phyloP scores from a whole-genome alignment of 768 basidiomycete genomes.

The Russula sp. region DNA sequence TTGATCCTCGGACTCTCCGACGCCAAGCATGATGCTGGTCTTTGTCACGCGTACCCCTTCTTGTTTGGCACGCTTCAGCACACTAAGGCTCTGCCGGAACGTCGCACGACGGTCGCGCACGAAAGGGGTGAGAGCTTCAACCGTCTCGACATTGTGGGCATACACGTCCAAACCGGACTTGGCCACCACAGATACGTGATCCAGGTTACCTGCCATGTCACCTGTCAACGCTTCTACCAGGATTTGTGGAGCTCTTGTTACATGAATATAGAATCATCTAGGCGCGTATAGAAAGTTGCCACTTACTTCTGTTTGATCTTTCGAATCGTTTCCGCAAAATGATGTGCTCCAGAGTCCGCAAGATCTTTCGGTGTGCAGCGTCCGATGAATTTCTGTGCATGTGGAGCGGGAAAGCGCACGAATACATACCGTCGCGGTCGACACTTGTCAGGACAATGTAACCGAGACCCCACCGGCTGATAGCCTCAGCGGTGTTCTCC shows the following conservation, averaged over 20 bases:
- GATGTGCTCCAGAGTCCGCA: constrained; percentile 84
- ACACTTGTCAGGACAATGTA: constrained; percentile 98
- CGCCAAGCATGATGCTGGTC: constrained; percentile 97
- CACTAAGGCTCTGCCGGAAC: constrained; percentile 79
- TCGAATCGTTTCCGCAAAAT: constrained; percentile 92
- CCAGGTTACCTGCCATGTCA: constrained; percentile 81
- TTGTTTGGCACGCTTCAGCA: constrained; percentile 79
- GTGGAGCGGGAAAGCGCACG: constrained; percentile 6
- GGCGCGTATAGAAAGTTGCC: not conserved
- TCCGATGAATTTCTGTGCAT: constrained; percentile 2
- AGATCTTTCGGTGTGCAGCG: constrained; percentile 61
- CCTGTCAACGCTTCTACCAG: constrained; percentile 96
- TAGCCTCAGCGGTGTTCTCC: constrained; percentile 97
- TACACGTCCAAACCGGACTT: constrained; percentile 95
- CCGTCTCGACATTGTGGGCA: constrained; percentile 96
- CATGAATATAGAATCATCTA: constrained; percentile 12
- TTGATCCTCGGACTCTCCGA: constrained; percentile 87
- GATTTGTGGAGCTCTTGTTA: constrained; percentile 81
- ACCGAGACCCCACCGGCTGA: constrained; percentile 95
- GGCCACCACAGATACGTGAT: constrained; percentile 78
- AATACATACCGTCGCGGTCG: constrained; percentile 82
- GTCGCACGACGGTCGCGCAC: constrained; percentile 94
- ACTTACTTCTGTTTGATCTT: constrained; percentile 93
- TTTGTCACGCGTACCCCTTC: constrained; percentile 88
- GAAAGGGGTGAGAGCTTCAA: constrained; percentile 89